Evolutionary conservation across 2,329 filamentous ascomycete species (phyloP).

Genomic region (Arthrobotrys musiformis): DNA sequence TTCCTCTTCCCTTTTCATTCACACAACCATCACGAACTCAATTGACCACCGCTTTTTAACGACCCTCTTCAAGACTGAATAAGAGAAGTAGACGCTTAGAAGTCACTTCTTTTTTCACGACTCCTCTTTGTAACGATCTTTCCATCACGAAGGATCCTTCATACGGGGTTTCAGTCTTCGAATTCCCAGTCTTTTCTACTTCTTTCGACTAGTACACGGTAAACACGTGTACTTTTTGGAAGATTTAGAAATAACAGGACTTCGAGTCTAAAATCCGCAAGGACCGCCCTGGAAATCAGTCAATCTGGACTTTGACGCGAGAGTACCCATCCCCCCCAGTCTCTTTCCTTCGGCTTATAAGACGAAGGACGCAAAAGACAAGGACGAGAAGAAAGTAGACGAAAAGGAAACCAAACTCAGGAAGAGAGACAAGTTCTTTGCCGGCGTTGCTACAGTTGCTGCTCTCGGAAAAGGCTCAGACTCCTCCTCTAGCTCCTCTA

Average conservation of each 20-base stretch:
- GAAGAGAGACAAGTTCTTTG: constrained; percentile 82
- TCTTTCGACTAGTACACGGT: constrained; percentile 56
- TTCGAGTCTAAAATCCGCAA: constrained; percentile 55
- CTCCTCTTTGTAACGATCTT: constrained; percentile 53
- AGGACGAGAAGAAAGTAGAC: constrained; percentile 66
- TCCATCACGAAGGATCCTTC: constrained; percentile 55
- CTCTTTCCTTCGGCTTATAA: constrained; percentile 99
- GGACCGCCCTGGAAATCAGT: constrained; percentile 70
- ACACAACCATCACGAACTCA: constrained; percentile 42
- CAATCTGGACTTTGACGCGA: constrained; percentile 99
- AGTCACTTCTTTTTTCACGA: constrained; percentile 56
- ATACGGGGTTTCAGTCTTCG: constrained; percentile 56
- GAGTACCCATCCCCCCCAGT: constrained; percentile 99
- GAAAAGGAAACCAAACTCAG: constrained; percentile 82
- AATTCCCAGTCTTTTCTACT: constrained; percentile 54
- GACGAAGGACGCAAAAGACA: constrained; percentile 70
- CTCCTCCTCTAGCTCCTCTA: constrained; percentile 59
- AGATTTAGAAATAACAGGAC: constrained; percentile 55
- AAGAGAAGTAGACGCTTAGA: constrained; percentile 52
- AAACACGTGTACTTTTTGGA: constrained; percentile 55
- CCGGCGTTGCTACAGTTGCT: constrained; percentile 62
- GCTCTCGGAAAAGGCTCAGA: constrained; percentile 66
- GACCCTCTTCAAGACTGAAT: constrained; percentile 47
- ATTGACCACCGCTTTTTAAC: constrained; percentile 34
- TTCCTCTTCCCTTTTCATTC: constrained; percentile 30